A percentile compares a stretch with the other conserved stretches of the same genome.
These are phyloP conservation scores for Cutaneotrichosporon dermatis DNA, from an alignment of 1,284 basidiomycete genomes.

Conservation along the genomic window DNA sequence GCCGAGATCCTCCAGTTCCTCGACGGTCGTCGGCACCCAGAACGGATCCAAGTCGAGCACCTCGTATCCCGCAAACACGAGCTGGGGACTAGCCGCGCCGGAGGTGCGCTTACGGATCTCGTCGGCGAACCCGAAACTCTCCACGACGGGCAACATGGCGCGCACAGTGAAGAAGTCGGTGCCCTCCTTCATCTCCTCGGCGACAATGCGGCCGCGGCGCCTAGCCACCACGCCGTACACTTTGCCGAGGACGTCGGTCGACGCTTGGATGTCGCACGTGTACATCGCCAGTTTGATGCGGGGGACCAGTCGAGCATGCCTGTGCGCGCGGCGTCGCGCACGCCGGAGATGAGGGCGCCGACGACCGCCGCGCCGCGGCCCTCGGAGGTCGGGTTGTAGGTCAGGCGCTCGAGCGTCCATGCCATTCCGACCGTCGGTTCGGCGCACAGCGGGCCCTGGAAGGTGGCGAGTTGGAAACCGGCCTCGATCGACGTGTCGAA, in stretches of 20 bases:
- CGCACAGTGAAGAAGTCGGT: conserved; percentile 91
- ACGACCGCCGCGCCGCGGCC: conserved; percentile 67
- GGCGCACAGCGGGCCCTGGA: conserved; percentile 89
- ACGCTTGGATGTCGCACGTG: conserved; percentile 96
- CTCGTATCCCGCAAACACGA: conserved; percentile 92
- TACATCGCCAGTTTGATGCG: conserved; percentile 98
- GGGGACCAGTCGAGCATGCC: conserved; percentile 94
- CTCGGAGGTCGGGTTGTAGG: conserved; percentile 53
- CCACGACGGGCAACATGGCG: conserved; percentile 89
- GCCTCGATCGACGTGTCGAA: conserved; percentile 82
- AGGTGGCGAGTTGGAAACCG: conserved; percentile 91
- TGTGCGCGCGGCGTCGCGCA: conserved; percentile 81
- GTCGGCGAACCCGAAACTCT: conserved; percentile 96
- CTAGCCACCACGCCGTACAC: conserved; percentile 93
- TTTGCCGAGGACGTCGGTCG: conserved; percentile 83
- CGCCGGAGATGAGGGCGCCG: conserved; percentile 81
- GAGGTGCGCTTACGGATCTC: conserved; percentile 95
- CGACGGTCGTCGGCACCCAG: conserved; percentile 98
- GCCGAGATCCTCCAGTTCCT: conserved; percentile 94
- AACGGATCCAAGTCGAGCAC: conserved; percentile 90
- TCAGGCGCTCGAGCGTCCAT: conserved; percentile 77
- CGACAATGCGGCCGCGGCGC: conserved; percentile 83
- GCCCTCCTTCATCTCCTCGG: conserved; percentile 98
- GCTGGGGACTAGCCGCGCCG: conserved; percentile 91
- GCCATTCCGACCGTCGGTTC: conserved; percentile 93